Evolutionary conservation across 139 green algal genomes (phyloP).

Genomic region (Ettlia oleoabundans): DNA sequence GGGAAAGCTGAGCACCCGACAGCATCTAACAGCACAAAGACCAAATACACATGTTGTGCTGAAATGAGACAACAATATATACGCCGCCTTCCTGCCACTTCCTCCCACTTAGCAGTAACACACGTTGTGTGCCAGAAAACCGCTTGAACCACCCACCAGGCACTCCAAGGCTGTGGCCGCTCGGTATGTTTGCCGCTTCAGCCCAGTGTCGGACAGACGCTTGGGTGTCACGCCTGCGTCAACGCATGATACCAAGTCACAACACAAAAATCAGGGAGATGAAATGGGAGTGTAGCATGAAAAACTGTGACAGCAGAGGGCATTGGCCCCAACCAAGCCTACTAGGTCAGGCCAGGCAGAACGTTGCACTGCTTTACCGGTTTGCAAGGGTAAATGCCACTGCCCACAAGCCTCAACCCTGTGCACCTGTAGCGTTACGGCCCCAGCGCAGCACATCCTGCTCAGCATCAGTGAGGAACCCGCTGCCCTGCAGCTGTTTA

Average conservation of each 20-base stretch:
- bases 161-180: slow-evolving; percentile 68
- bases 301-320: too few species aligned
- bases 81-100: too few species aligned
- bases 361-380: too few species aligned
- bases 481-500: slow-evolving; percentile 37
- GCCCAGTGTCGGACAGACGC: slow-evolving; percentile 40
- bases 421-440: slow-evolving; percentile 58
- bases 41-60: not conserved
- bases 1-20: not conserved
- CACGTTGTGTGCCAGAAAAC: too few species aligned
- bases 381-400: not conserved
- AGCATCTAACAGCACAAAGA: not conserved
- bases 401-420: not conserved
- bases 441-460: slow-evolving; percentile 70
- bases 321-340: not conserved
- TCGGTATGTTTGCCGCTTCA: slow-evolving; percentile 50
- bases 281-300: too few species aligned
- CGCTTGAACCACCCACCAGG: not conserved
- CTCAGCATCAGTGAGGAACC: slow-evolving; percentile 54
- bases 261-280: too few species aligned
- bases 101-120: not conserved
- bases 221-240: slow-evolving; percentile 41
- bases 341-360: too few species aligned
- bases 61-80: not conserved
- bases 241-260: too few species aligned